These are phyloP conservation scores for Sechiopsis laciniata DNA, from an alignment of 306 rosid genomes.

Conservation along the genomic window DNA sequence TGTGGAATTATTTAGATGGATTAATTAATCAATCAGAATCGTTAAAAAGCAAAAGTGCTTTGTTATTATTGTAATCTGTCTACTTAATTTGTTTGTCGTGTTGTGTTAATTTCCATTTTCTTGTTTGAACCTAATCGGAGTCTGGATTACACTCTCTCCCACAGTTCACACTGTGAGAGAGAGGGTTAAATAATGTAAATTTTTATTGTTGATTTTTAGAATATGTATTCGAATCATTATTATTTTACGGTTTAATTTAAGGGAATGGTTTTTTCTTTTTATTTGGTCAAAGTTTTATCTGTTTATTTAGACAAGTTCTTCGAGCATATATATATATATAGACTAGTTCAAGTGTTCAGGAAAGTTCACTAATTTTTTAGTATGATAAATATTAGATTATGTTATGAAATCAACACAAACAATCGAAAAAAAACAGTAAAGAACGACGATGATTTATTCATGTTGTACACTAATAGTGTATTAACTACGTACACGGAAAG, in stretches of 20 bases:
- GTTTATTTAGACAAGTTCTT: too few relatives aligned
- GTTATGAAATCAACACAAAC: too few relatives aligned
- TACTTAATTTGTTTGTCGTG: constrained; percentile 11
- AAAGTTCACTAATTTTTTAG: too few relatives aligned
- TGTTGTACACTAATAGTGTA: too few relatives aligned
- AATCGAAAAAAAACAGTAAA: too few relatives aligned
- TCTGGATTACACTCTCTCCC: background rate
- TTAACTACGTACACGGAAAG: too few relatives aligned
- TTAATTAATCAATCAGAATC: background rate
- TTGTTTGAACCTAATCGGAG: constrained; percentile 1
- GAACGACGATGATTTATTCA: too few relatives aligned
- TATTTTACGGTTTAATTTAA: background rate
- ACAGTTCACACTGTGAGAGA: background rate
- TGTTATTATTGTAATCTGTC: background rate
- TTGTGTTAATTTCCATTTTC: background rate
- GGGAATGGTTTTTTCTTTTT: too few relatives aligned
- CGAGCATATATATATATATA: too few relatives aligned
- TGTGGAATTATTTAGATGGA: background rate
- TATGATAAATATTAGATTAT: too few relatives aligned
- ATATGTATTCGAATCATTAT: background rate
- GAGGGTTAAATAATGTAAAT: background rate
- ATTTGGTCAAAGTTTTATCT: too few relatives aligned
- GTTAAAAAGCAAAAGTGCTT: background rate
- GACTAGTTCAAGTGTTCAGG: background rate
- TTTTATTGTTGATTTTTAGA: background rate